These are phyloP conservation scores for Claviceps africana DNA, from an alignment of 2,329 filamentous ascomycete species.

Conservation along the genomic window DNA sequence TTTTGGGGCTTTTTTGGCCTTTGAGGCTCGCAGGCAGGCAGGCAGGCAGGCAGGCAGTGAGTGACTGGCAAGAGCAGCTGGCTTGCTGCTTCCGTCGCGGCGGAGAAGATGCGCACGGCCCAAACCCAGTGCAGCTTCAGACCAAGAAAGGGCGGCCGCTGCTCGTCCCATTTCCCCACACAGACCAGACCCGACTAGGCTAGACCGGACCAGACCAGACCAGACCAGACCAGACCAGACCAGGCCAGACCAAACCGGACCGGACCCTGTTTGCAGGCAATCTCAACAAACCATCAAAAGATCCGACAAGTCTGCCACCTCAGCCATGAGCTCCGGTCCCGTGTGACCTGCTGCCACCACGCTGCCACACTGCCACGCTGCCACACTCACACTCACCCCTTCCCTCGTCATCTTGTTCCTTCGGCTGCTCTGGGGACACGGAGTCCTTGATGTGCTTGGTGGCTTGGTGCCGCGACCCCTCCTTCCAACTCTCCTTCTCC, in stretches of 20 bases:
- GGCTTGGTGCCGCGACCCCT: neutral
- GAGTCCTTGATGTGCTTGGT: neutral
- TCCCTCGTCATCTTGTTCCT: neutral
- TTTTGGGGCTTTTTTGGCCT: no score
- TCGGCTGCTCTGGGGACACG: neutral
- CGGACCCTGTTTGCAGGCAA: neutral
- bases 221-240: neutral
- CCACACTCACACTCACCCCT: neutral
- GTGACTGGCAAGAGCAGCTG: no score
- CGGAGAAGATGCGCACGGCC: neutral
- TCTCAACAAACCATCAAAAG: neutral
- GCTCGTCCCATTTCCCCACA: conserved; percentile 1
- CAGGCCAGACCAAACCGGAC: no score
- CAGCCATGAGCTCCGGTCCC: neutral
- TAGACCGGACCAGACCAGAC: neutral
- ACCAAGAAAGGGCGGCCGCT: neutral
- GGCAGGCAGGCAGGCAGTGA: neutral
- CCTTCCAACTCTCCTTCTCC: neutral
- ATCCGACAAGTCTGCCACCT: no score
- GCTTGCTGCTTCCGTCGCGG: neutral
- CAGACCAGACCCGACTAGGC: neutral
- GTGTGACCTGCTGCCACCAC: neutral
- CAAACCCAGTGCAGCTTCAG: neutral
- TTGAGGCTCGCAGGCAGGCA: neutral
- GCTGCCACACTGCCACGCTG: neutral